Percentiles rank a stretch among this genome's conserved stretches.
These are phyloP conservation scores for Gnetum montanum DNA, from an alignment of 75 land plant genomes.

Conservation along the genomic window DNA sequence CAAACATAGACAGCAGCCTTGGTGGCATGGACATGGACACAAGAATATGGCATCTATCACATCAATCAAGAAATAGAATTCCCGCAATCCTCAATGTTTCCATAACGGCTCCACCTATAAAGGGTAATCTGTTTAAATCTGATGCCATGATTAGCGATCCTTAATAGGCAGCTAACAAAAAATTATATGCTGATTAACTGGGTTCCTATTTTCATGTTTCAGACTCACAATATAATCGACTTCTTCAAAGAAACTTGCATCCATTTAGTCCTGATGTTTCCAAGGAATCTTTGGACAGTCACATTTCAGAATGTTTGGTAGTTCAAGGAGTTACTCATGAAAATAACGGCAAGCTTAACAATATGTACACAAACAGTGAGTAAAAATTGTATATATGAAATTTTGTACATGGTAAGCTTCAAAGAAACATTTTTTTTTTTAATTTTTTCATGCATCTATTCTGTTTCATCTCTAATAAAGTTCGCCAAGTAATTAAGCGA, in stretches of 20 bases:
- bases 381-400: background rate
- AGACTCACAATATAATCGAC: slow-evolving; percentile 15
- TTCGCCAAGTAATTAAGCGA: too few species aligned
- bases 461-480: too few species aligned
- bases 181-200: background rate
- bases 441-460: background rate
- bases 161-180: too few species aligned
- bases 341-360: background rate
- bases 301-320: slow-evolving; percentile 39
- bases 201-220: background rate
- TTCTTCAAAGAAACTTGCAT: slow-evolving; percentile 34
- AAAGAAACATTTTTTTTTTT: background rate
- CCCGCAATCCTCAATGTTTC: slow-evolving; percentile 57
- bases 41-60: slow-evolving; percentile 38
- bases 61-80: slow-evolving; percentile 47
- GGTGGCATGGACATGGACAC: slow-evolving; percentile 58
- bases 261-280: slow-evolving; percentile 59
- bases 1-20: slow-evolving; percentile 18
- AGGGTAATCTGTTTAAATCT: slow-evolving; percentile 38
- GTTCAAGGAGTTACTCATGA: slow-evolving; percentile 53
- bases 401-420: background rate
- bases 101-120: slow-evolving; percentile 64
- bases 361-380: background rate
- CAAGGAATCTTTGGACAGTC: slow-evolving; percentile 27
- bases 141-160: too few species aligned